Evolutionary conservation across 192 early-diverging fungal species (phyloP).

Genomic region (Backusella tarrabulga): DNA sequence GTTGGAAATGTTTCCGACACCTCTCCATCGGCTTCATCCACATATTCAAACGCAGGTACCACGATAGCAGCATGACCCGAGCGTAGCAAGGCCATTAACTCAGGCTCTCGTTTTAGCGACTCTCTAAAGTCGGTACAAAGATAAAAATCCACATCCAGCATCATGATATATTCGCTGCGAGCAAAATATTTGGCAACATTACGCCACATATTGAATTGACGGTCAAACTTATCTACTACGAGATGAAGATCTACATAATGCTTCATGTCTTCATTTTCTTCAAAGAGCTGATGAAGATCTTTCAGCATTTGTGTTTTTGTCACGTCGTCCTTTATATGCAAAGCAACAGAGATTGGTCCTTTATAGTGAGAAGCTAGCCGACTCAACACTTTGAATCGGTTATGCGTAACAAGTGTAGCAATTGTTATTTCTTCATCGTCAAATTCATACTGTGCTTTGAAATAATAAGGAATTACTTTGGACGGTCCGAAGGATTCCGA

Average conservation of each 20-base stretch:
- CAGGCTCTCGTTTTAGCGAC: constrained; percentile 31
- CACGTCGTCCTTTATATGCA: constrained; percentile 57
- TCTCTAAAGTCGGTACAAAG: constrained; percentile 54
- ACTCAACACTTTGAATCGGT: constrained; percentile 48
- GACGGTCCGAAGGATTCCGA: constrained; percentile 54
- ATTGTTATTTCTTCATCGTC: constrained; percentile 54
- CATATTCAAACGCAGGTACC: constrained; percentile 60
- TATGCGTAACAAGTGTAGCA: constrained; percentile 49
- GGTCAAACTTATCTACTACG: constrained; percentile 55
- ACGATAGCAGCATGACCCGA: constrained; percentile 48
- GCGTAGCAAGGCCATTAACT: constrained; percentile 44
- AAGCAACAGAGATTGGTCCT: constrained; percentile 57
- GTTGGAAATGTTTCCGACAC: constrained; percentile 50
- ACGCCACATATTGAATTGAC: constrained; percentile 67
- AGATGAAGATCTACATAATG: constrained; percentile 58
- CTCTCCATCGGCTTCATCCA: constrained; percentile 46
- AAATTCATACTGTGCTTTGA: constrained; percentile 36
- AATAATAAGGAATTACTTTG: constrained; percentile 54
- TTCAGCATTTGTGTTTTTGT: constrained; percentile 41
- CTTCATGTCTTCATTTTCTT: constrained; percentile 43
- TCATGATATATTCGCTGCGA: constrained; percentile 55
- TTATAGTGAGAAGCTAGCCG: constrained; percentile 47
- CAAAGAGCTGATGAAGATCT: constrained; percentile 47
- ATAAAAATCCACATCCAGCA: constrained; percentile 61
- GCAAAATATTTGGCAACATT: constrained; percentile 63